Conservation (phyloP, 2,329 filamentous ascomycete genomes). For the Blastomyces gilchristii region DNA sequence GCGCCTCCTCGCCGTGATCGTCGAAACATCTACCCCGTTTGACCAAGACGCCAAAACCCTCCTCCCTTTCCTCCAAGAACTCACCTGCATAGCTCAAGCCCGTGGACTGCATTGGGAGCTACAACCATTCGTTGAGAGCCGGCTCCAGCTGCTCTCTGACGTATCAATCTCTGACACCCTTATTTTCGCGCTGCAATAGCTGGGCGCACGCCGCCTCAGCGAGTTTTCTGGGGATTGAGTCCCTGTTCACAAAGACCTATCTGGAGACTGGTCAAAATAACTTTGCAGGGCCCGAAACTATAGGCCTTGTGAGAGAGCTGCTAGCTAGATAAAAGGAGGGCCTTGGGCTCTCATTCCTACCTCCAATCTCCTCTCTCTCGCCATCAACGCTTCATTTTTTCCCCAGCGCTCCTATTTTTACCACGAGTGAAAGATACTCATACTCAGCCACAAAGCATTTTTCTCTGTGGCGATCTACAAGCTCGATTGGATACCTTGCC, state of each 20-base stretch:
- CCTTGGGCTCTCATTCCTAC: not conserved
- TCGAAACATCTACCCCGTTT: conserved; percentile 3
- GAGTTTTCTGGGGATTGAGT: not conserved
- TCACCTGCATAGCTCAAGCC: conserved; percentile 5
- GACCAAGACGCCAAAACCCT: not conserved
- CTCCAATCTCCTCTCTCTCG: not conserved
- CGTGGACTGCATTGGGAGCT: conserved; percentile 1
- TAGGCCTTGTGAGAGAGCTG: not conserved
- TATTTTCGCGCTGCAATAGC: conserved; percentile 5
- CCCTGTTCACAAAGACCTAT: not conserved
- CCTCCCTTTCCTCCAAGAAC: not conserved
- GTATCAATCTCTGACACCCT: not conserved
- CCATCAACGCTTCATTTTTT: not conserved
- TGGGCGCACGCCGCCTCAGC: not conserved
- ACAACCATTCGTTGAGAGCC: not conserved
- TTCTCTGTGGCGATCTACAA: not conserved
- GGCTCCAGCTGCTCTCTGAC: conserved; percentile 1
- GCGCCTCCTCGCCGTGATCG: conserved; percentile 4
- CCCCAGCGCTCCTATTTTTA: not conserved
- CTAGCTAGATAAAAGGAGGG: conserved; percentile 4
- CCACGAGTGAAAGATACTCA: not conserved
- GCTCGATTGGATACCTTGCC: not conserved
- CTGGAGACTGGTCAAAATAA: not conserved
- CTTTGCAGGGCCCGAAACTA: not conserved
- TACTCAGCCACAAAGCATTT: not conserved